phyloP scores from a whole-genome alignment of 129 eudicot species.

The Flaveria bidentis region DNA sequence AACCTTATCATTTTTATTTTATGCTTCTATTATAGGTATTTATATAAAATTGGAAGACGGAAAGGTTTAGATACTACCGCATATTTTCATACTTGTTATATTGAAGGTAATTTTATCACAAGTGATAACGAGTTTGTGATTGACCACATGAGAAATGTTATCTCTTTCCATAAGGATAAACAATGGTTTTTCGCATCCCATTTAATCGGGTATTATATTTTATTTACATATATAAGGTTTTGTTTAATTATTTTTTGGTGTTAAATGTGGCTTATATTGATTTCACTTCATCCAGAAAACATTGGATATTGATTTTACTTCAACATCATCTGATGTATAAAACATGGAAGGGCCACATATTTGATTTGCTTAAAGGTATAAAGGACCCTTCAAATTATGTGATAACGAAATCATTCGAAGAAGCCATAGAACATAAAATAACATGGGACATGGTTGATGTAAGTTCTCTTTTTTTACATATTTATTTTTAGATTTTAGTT shows the following conservation, averaged over 20 bases:
- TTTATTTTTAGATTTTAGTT: not conserved
- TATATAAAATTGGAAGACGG: not conserved
- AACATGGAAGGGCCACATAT: not conserved
- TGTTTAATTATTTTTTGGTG: too few species aligned
- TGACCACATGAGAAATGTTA: not conserved
- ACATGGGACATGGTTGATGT: not conserved
- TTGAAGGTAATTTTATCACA: not conserved
- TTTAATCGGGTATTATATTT: too few species aligned
- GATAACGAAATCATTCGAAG: not conserved
- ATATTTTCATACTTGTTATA: too few species aligned
- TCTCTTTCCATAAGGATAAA: slow-evolving; percentile 3
- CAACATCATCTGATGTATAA: not conserved
- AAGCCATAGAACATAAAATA: not conserved
- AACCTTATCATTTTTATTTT: not conserved
- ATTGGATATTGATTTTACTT: not conserved
- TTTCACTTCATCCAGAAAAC: too few species aligned
- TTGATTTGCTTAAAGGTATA: not conserved
- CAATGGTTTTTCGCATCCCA: not conserved
- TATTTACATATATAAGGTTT: too few species aligned
- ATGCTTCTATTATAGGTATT: not conserved
- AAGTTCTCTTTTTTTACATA: not conserved
- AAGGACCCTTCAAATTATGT: not conserved
- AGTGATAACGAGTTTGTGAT: not conserved
- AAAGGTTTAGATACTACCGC: too few species aligned
- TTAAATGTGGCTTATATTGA: too few species aligned